These are phyloP conservation scores for Pseudogymnoascus pannorum DNA, from an alignment of 2,329 filamentous ascomycete genomes.

Conservation along the genomic window DNA sequence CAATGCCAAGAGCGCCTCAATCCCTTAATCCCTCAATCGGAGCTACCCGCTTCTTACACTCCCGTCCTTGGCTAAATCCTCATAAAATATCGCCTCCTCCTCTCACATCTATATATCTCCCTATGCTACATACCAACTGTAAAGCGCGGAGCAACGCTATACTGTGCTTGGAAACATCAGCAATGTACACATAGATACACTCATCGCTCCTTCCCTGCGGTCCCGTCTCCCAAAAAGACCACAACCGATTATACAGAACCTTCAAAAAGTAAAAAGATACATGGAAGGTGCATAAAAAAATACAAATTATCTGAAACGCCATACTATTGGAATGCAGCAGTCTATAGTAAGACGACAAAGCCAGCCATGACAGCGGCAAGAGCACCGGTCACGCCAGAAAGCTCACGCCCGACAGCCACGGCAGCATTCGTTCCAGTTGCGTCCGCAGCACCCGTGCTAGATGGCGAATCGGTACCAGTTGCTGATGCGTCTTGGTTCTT, in stretches of 20 bases:
- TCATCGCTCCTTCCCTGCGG: neutral
- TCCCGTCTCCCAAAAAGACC: neutral
- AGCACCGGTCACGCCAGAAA: neutral
- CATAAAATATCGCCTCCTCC: neutral
- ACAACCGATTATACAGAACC: neutral
- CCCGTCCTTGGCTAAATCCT: neutral
- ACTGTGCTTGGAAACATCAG: neutral
- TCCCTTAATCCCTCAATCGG: no score
- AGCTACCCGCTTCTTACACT: no score
- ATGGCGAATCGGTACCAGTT: neutral
- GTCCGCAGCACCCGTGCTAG: neutral
- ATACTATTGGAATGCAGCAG: neutral
- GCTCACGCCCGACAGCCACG: neutral
- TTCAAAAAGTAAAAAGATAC: neutral
- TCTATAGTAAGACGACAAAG: neutral
- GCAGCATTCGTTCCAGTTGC: neutral
- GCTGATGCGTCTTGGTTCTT: neutral
- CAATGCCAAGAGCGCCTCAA: no score
- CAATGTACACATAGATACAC: neutral
- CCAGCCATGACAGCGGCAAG: neutral
- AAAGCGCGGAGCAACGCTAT: neutral
- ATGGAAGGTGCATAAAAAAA: conserved; percentile 12
- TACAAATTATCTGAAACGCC: neutral
- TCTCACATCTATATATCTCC: neutral
- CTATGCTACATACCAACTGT: neutral